A percentile compares a stretch with the other conserved stretches of the same genome.
Evolutionary conservation across 495 filamentous ascomycete species (phyloP).

Genomic region (Saxophila tyrrhenica): DNA sequence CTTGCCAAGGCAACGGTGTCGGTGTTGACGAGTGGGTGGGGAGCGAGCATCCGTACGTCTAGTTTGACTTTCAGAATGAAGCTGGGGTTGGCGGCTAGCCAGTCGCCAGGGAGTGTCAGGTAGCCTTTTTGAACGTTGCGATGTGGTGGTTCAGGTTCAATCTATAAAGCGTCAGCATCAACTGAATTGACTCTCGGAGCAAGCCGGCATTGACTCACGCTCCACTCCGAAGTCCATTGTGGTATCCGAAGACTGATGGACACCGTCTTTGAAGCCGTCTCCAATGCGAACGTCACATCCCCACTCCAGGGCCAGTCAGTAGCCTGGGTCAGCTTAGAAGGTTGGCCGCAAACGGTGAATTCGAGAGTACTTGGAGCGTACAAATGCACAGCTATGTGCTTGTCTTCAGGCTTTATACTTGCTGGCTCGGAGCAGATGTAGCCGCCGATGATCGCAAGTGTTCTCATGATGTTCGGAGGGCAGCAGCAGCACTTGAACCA

Average conservation of each 20-base stretch:
- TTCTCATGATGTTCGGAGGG: constrained; percentile 45
- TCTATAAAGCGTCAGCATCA: too few species aligned
- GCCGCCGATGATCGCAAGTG: constrained; percentile 42
- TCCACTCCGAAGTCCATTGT: too few species aligned
- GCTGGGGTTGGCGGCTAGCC: constrained; percentile 22
- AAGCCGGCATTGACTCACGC: too few species aligned
- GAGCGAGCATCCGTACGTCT: constrained; percentile 35
- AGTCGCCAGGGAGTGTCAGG: constrained; percentile 35
- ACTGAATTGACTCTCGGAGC: too few species aligned
- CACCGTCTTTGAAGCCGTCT: too few species aligned
- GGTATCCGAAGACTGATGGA: too few species aligned
- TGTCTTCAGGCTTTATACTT: too few species aligned
- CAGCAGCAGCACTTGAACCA: constrained; percentile 51
- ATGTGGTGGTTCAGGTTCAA: constrained; percentile 20
- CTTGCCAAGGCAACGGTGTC: constrained; percentile 39
- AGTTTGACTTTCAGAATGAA: constrained; percentile 35
- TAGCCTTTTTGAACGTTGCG: constrained; percentile 36
- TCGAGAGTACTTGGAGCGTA: constrained; percentile 38
- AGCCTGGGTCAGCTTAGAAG: constrained; percentile 37
- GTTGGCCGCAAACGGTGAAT: constrained; percentile 28
- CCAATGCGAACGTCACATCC: too few species aligned
- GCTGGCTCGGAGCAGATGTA: constrained; percentile 42
- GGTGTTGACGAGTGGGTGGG: constrained; percentile 42
- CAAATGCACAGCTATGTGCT: constrained; percentile 44
- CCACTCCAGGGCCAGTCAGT: constrained; percentile 48